Conservation (phyloP, 306 rosid species). For the Boehmeria nivea region DNA sequence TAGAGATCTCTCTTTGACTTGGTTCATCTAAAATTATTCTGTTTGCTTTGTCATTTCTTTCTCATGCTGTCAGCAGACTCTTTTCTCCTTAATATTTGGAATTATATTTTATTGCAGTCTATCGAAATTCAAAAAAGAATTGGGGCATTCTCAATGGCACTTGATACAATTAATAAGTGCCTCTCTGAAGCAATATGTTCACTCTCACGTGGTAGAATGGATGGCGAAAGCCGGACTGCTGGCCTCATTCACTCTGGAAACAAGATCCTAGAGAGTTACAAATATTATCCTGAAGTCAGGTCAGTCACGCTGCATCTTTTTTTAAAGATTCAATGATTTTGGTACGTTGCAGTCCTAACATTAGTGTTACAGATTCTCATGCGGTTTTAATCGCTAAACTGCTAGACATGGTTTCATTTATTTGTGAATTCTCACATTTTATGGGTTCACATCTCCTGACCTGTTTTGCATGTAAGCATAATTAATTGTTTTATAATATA, state of each 20-base stretch:
- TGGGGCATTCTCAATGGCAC: constrained; percentile 87
- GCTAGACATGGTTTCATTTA: too few species aligned
- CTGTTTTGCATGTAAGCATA: too few species aligned
- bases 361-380: too few species aligned
- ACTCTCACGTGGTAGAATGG: constrained; percentile 85
- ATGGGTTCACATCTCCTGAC: too few species aligned
- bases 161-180: constrained; percentile 91
- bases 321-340: too few species aligned
- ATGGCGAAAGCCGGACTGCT: constrained; percentile 89
- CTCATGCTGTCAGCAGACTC: not conserved
- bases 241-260: constrained; percentile 91
- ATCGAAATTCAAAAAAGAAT: constrained; percentile 92
- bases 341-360: too few species aligned
- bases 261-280: constrained; percentile 73
- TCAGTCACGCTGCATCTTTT: constrained; percentile 20
- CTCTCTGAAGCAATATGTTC: constrained; percentile 91
- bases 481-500: too few species aligned
- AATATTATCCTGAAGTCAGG: constrained; percentile 76
- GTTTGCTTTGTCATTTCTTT: not conserved
- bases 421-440: too few species aligned
- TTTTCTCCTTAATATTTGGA: not conserved
- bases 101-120: constrained; percentile 43
- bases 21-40: not conserved
- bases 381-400: too few species aligned
- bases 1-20: not conserved